Percentiles rank a stretch among this genome's conserved stretches.
phyloP scores from a whole-genome alignment of 2,329 filamentous ascomycete species.

The Paraconiothyrium sp. region DNA sequence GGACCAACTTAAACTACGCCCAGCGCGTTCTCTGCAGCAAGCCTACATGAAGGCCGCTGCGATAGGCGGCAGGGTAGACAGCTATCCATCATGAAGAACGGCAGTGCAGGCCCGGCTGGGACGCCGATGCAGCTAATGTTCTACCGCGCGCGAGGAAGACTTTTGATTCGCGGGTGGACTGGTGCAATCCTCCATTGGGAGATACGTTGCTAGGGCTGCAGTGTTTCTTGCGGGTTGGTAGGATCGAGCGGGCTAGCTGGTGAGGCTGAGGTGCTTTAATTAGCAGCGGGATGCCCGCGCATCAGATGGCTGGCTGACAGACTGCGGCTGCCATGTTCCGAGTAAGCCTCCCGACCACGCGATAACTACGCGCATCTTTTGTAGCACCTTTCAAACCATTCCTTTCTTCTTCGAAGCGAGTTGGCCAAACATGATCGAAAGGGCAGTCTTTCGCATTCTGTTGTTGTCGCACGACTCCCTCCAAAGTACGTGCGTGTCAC shows the following conservation, averaged over 20 bases:
- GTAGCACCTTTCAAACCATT: background rate
- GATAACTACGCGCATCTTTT: background rate
- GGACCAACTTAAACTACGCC: constrained; percentile 9
- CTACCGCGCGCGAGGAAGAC: background rate
- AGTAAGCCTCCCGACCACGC: constrained; percentile 7
- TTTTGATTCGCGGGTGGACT: constrained; percentile 2
- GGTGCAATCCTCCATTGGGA: background rate
- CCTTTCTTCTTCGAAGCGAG: background rate
- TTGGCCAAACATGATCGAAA: background rate
- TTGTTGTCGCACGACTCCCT: background rate
- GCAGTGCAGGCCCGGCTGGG: constrained; percentile 1
- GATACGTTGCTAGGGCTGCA: background rate
- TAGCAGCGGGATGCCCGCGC: constrained; percentile 13
- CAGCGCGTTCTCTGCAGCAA: background rate
- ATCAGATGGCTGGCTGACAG: constrained; percentile 4
- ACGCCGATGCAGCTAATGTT: constrained; percentile 3
- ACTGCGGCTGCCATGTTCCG: constrained; percentile 6
- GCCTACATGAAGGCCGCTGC: background rate
- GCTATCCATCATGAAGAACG: background rate
- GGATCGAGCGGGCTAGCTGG: constrained; percentile 11
- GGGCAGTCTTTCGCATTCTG: background rate
- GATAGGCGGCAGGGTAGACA: background rate
- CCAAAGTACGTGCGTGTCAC: background rate
- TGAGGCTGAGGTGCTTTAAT: constrained; percentile 20
- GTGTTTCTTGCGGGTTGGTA: constrained; percentile 3